These are phyloP conservation scores for Acacia concinna DNA, from an alignment of 331 rosid genomes.

Conservation along the genomic window DNA sequence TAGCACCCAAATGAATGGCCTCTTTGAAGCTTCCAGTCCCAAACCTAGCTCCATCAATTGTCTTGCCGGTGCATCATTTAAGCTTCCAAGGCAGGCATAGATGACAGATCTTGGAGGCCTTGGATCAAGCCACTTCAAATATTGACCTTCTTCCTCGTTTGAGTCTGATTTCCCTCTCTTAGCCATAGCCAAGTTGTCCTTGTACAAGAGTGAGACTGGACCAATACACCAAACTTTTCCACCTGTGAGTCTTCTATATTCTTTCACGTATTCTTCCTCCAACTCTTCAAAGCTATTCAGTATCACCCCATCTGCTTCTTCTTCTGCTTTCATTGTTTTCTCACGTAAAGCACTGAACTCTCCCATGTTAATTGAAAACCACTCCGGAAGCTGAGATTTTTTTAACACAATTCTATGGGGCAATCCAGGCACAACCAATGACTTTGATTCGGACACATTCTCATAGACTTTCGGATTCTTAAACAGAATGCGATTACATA, in stretches of 20 bases:
- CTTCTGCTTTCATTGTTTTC: background rate
- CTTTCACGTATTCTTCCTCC: conserved; percentile 30
- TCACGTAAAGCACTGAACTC: background rate
- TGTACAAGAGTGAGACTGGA: background rate
- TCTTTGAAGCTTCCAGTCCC: conserved; percentile 30
- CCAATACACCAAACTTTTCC: background rate
- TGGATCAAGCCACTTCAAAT: conserved; percentile 50
- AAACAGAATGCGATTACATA: conserved; percentile 20
- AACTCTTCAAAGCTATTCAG: conserved; percentile 40
- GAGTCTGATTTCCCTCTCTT: background rate
- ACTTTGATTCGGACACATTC: background rate
- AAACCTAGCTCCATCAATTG: conserved; percentile 36
- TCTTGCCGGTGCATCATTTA: background rate
- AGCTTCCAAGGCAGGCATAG: conserved; percentile 36
- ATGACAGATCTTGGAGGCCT: conserved; percentile 32
- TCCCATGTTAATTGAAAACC: background rate
- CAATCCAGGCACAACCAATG: conserved; percentile 31
- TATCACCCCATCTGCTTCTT: conserved; percentile 18
- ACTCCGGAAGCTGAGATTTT: conserved; percentile 26
- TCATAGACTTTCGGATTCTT: background rate
- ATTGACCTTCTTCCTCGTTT: conserved; percentile 19
- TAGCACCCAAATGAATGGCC: conserved; percentile 45
- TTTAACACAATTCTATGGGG: conserved; percentile 28
- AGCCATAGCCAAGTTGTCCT: background rate
- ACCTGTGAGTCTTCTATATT: conserved; percentile 17